Evolutionary conservation across 2,329 filamentous ascomycete species (phyloP), one percentile per base, ranked within the genome.

Genomic region (Ascochyta lentis): DNA sequence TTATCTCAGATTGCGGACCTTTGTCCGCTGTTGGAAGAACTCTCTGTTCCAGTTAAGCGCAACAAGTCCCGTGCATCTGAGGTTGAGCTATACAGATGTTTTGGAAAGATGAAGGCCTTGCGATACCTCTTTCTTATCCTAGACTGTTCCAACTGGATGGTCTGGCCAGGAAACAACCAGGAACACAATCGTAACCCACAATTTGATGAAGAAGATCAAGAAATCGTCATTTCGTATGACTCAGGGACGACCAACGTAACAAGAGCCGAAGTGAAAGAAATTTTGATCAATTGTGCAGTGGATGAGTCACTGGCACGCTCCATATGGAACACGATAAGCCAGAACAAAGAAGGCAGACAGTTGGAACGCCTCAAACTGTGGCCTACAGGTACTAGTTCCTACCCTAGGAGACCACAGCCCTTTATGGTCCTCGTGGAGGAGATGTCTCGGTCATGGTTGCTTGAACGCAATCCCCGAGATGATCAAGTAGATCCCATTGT

Each of bases 201-300:
- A 10, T 62, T 59, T 41, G 29, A 58, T 46, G 57, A 19, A 19
- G 19, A 60, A 12, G 59, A 66, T 50, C 24, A 56, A 19, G 19
- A 19, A 19, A 19, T 27, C 9, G 26, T 27, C 26, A 27, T 9
- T 27, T 27, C 26, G 26, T 27, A 27, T 27, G 26, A 9, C 6
- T 27, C 26, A 6, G 26, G 12, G 33, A 44, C 23, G 8, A 29
- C 13, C 3, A 12, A 7, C 22, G 26, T 6, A 27, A 27, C 26
- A 9, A 9, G 26, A 22, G n/a, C 1, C 59, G 15, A 61, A 23
- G 58, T 67, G 27, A 61, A 54, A 37, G 56, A 65, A 49, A 49
- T 47, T 2, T 58, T 58, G 3, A 63, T 65, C 47, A 62, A 68
- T 37, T 50, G 63, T 51, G 63, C 65, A 48, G 61, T 68, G 15